Conservation (phyloP, 768 basidiomycete genomes). For the Mycena chlorophos region DNA sequence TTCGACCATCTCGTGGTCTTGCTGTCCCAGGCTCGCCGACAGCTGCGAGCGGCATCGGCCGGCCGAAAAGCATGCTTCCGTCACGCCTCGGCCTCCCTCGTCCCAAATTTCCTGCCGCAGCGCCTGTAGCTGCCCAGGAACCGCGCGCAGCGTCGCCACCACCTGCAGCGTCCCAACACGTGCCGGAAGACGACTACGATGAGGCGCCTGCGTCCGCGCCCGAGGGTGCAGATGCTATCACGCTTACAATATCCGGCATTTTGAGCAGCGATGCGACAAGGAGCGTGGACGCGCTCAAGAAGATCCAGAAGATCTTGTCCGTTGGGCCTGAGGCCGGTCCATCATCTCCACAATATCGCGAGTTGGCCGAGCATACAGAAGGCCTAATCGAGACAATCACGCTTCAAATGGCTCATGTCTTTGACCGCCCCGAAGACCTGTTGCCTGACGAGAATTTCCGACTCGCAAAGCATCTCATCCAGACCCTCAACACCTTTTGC, state of each 20-base stretch:
- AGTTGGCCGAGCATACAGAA: slow-evolving; percentile 76
- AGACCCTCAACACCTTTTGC: slow-evolving; percentile 92
- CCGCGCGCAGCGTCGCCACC: slow-evolving; percentile 13
- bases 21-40: slow-evolving; percentile 44
- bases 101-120: slow-evolving; percentile 40
- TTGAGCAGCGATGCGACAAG: slow-evolving; percentile 81
- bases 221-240: slow-evolving; percentile 58
- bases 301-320: slow-evolving; percentile 83
- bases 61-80: slow-evolving; percentile 70
- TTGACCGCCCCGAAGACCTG: slow-evolving; percentile 77
- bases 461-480: slow-evolving; percentile 95
- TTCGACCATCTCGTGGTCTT: slow-evolving; percentile 33
- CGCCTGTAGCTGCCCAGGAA: slow-evolving; percentile 23
- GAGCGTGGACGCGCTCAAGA: slow-evolving; percentile 93
- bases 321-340: slow-evolving; percentile 73
- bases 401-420: slow-evolving; percentile 88
- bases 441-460: slow-evolving; percentile 81
- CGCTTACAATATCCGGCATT: slow-evolving; percentile 84
- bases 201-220: slow-evolving; percentile 33
- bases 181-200: slow-evolving; percentile 32
- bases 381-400: slow-evolving; percentile 89
- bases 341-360: slow-evolving; percentile 68
- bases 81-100: slow-evolving; percentile 74
- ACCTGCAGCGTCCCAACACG: slow-evolving; percentile 4
- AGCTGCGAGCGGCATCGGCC: slow-evolving; percentile 37